A percentile compares a stretch with the other conserved stretches of the same genome.
Conservation (phyloP, 2,329 filamentous ascomycete genomes). For the Pezicula radicicola region DNA sequence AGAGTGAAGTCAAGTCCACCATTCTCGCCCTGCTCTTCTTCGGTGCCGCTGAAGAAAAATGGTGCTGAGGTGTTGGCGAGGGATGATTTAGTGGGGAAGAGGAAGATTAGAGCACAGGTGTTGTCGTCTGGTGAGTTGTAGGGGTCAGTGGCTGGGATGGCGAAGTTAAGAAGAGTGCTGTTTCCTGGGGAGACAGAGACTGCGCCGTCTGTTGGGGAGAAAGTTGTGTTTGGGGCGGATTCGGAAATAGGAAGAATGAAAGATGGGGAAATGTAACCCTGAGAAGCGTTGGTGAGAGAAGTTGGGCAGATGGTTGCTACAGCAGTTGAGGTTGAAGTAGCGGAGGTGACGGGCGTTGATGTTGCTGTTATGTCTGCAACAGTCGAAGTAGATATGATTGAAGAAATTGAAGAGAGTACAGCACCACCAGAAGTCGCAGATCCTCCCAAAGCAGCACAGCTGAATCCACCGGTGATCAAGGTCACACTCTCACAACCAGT, state of each 20-base stretch:
- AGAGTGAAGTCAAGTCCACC: constrained; percentile 25
- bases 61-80: constrained; percentile 13
- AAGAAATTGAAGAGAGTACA: background rate
- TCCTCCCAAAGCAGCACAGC: constrained; percentile 19
- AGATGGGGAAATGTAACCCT: constrained; percentile 20
- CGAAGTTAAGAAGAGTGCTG: constrained; percentile 27
- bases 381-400: background rate
- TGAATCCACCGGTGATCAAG: constrained; percentile 19
- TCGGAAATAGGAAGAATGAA: constrained; percentile 25
- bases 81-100: constrained; percentile 23
- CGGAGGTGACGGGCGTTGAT: background rate
- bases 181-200: constrained; percentile 18
- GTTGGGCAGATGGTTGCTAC: constrained; percentile 15
- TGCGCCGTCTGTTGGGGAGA: constrained; percentile 17
- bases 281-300: constrained; percentile 12
- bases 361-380: background rate
- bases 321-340: background rate
- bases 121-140: constrained; percentile 13
- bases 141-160: constrained; percentile 14
- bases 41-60: constrained; percentile 24
- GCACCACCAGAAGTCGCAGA: background rate
- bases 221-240: constrained; percentile 11
- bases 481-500: constrained; percentile 22
- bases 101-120: constrained; percentile 25
- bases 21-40: constrained; percentile 19